A percentile compares a stretch with the other conserved stretches of the same genome.
phyloP scores from a whole-genome alignment of 768 basidiomycete genomes.

The Russula brevipes region DNA sequence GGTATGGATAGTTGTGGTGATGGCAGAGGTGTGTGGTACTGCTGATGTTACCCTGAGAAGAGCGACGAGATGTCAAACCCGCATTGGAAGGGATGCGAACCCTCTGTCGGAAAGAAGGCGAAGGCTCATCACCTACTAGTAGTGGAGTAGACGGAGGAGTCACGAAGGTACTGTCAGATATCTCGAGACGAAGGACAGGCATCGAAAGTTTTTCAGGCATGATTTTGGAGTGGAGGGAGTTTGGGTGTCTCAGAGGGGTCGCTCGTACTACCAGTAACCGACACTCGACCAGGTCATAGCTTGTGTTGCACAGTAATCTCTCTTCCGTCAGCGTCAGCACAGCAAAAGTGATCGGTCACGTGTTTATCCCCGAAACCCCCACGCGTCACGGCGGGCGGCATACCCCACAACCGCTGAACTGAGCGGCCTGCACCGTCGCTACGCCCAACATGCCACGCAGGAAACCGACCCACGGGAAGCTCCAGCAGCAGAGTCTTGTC shows the following conservation, averaged over 20 bases:
- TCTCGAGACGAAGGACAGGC: slow-evolving; percentile 22
- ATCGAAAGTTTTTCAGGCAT: slow-evolving; percentile 11
- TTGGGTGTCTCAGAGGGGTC: neutral
- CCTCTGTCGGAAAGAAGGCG: slow-evolving; percentile 22
- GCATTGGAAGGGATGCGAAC: slow-evolving; percentile 29
- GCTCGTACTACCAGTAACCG: neutral
- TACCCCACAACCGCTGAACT: neutral
- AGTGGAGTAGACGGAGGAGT: slow-evolving; percentile 2
- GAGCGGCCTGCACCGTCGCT: neutral
- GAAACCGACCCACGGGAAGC: neutral
- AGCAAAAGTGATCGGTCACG: neutral
- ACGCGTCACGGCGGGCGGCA: neutral
- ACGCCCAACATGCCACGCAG: slow-evolving; percentile 7
- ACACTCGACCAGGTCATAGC: neutral
- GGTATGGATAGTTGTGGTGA: slow-evolving; percentile 25
- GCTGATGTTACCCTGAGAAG: slow-evolving; percentile 29
- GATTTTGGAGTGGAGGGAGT: neutral
- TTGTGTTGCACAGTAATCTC: neutral
- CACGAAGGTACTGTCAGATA: slow-evolving; percentile 5
- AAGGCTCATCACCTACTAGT: neutral
- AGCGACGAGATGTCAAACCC: slow-evolving; percentile 29
- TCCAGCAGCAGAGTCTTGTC: slow-evolving; percentile 9
- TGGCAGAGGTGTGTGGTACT: slow-evolving; percentile 27
- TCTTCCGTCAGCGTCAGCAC: too few species aligned
- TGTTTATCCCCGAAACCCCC: neutral